A percentile compares a stretch with the other conserved stretches of the same genome.
phyloP scores from a whole-genome alignment of 2,329 filamentous ascomycete species.

The Ilyonectria robusta region DNA sequence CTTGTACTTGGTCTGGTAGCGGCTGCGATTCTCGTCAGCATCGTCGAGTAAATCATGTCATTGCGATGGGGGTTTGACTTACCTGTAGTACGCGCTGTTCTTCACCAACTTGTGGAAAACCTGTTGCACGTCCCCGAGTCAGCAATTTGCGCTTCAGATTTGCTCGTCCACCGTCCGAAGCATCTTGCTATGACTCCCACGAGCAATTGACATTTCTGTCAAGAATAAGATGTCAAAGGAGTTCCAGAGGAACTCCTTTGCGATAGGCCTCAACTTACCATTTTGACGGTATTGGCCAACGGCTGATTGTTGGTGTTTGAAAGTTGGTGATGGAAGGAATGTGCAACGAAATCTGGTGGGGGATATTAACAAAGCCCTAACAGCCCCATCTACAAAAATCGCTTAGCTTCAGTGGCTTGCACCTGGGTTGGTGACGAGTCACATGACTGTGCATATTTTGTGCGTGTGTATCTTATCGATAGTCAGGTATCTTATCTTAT shows the following conservation, averaged over 20 bases:
- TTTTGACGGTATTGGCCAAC: constrained; percentile 72
- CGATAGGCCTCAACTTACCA: constrained; percentile 74
- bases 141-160: constrained; percentile 99
- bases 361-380: constrained; percentile 60
- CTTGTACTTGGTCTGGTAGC: constrained; percentile 99
- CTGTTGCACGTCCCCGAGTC: constrained; percentile 85
- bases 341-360: constrained; percentile 56
- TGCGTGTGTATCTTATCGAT: constrained; percentile 13
- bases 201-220: constrained; percentile 64
- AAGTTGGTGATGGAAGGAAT: constrained; percentile 51
- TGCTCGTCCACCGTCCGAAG: constrained; percentile 81
- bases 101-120: constrained; percentile 95
- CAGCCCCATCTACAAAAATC: constrained; percentile 34
- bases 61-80: constrained; percentile 57
- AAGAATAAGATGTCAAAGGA: constrained; percentile 44
- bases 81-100: constrained; percentile 99
- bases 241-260: constrained; percentile 33
- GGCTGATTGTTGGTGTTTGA: constrained; percentile 55
- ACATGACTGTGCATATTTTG: constrained; percentile 44
- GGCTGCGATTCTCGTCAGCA: constrained; percentile 68
- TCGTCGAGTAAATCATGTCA: background rate
- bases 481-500: constrained; percentile 24
- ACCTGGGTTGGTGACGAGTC: constrained; percentile 59
- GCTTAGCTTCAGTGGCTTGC: constrained; percentile 37
- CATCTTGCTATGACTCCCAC: constrained; percentile 94